These are phyloP conservation scores for Populus nigra DNA, from an alignment of 345 rosid species.

Conservation along the genomic window DNA sequence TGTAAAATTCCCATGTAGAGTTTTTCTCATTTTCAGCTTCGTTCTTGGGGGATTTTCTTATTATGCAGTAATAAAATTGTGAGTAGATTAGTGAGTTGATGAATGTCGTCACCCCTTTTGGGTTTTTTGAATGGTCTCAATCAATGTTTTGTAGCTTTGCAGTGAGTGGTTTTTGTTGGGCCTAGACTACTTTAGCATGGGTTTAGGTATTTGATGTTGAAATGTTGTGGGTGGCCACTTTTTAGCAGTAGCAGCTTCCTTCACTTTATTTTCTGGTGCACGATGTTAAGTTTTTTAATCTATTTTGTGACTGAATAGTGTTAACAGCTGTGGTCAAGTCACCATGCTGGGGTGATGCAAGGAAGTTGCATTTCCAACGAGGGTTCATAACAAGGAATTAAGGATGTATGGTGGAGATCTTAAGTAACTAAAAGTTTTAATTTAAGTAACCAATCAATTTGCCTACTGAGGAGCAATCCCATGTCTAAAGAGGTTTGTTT, in stretches of 20 bases:
- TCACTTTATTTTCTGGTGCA: constrained; percentile 7
- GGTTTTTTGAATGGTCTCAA: constrained; percentile 6
- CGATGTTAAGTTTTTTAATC: background rate
- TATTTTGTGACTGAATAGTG: constrained; percentile 6
- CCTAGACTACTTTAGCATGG: background rate
- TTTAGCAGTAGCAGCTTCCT: constrained; percentile 1
- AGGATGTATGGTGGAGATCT: background rate
- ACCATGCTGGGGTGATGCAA: constrained; percentile 18
- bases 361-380: constrained; percentile 3
- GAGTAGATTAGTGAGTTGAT: constrained; percentile 1
- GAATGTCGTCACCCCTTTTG: background rate
- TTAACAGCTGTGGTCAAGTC: constrained; percentile 11
- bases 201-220: constrained; percentile 17
- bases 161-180: constrained; percentile 24
- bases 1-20: constrained; percentile 21
- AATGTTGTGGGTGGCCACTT: constrained; percentile 6
- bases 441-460: background rate
- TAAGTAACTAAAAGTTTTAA: too few species aligned
- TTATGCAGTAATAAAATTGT: background rate
- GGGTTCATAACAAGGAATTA: background rate
- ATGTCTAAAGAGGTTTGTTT: background rate
- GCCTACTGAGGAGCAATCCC: background rate
- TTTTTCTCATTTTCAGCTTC: background rate
- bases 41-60: background rate
- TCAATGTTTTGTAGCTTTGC: constrained; percentile 15